A percentile compares a stretch with the other conserved stretches of the same genome.
These are phyloP conservation scores for Eutrema heterophyllum DNA, from an alignment of 345 rosid genomes.

Conservation along the genomic window DNA sequence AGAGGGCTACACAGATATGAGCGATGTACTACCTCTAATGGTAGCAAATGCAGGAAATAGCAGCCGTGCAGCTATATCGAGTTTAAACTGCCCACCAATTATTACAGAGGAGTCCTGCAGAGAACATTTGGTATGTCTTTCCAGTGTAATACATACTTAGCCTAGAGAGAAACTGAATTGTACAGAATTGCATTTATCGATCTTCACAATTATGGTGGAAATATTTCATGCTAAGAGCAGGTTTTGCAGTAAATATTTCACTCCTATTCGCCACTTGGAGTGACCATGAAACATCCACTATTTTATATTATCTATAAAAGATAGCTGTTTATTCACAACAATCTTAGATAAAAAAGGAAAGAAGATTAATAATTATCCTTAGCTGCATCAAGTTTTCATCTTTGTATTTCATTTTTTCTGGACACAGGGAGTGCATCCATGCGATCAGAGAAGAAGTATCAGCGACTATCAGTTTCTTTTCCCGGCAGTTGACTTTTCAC, in stretches of 20 bases:
- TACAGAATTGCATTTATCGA: not conserved
- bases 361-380: not conserved
- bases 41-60: conserved; percentile 87
- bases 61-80: conserved; percentile 72
- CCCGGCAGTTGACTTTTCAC: conserved; percentile 91
- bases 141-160: not conserved
- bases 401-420: not conserved
- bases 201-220: not conserved
- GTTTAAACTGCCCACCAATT: conserved; percentile 70
- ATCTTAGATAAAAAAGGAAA: not conserved
- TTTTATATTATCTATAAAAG: too few species aligned
- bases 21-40: conserved; percentile 76
- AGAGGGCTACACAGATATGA: conserved; percentile 58
- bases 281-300: too few species aligned
- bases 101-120: conserved; percentile 85
- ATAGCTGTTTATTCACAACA: not conserved
- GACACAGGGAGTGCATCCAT: conserved; percentile 88
- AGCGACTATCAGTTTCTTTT: conserved; percentile 78
- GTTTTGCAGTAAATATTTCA: too few species aligned
- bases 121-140: conserved; percentile 77
- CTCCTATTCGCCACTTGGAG: too few species aligned
- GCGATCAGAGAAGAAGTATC: conserved; percentile 72
- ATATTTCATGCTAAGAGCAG: too few species aligned
- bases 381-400: conserved; percentile 1
- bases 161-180: not conserved